These are phyloP conservation scores for Calonectria ilicicola DNA, from an alignment of 2,329 filamentous ascomycete species.

Conservation along the genomic window DNA sequence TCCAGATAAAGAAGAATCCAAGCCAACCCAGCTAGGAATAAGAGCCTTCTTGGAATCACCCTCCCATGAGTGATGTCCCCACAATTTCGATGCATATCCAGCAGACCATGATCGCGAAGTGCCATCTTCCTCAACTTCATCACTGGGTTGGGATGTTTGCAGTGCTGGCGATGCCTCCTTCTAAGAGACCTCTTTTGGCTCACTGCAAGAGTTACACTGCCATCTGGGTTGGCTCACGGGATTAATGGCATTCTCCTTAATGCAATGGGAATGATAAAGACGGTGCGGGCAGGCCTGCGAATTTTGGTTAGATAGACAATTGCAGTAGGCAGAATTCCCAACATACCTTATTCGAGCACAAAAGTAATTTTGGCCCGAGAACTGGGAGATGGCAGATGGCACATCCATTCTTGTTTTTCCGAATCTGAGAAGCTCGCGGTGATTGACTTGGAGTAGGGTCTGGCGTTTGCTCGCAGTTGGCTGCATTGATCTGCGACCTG, in stretches of 20 bases:
- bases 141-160: conserved; percentile 12
- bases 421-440: conserved; percentile 50
- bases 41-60: neutral
- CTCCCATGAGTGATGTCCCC: conserved; percentile 6
- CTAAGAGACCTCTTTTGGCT: conserved; percentile 41
- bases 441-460: conserved; percentile 42
- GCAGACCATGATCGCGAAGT: neutral
- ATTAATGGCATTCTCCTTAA: conserved; percentile 50
- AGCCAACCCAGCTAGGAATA: neutral
- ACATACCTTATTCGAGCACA: conserved; percentile 60
- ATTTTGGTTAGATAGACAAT: conserved; percentile 26
- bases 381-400: conserved; percentile 61
- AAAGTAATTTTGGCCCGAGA: conserved; percentile 58
- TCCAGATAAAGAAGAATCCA: neutral
- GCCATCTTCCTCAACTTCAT: neutral
- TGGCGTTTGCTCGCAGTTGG: conserved; percentile 21
- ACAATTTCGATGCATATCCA: conserved; percentile 6
- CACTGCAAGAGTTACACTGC: conserved; percentile 58
- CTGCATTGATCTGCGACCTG: conserved; percentile 22
- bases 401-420: conserved; percentile 60
- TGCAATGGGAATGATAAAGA: conserved; percentile 63
- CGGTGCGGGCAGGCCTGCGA: conserved; percentile 56
- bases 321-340: conserved; percentile 18
- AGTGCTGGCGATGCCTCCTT: conserved; percentile 34
- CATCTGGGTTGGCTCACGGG: conserved; percentile 52